Evolutionary conservation across 441 rosid genomes (phyloP).

Genomic region (Iberis amara): DNA sequence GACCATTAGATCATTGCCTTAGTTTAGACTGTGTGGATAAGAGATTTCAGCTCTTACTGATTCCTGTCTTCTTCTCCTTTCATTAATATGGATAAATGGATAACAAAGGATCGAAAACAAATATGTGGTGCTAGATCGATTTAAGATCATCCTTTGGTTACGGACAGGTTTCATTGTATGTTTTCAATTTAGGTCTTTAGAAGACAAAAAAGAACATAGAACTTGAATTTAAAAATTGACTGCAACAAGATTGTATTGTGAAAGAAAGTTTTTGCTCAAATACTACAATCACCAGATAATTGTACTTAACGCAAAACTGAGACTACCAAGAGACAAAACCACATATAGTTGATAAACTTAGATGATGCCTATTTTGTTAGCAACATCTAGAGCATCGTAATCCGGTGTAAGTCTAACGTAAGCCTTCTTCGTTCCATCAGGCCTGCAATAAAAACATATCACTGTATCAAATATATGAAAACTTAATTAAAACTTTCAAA

Average conservation of each 20-base stretch:
- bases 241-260: slow-evolving; percentile 17
- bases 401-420: slow-evolving; percentile 89
- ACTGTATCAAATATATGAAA: not conserved
- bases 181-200: not conserved
- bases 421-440: slow-evolving; percentile 94
- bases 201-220: not conserved
- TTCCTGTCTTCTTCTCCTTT: slow-evolving; percentile 3
- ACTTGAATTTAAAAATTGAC: slow-evolving; percentile 5
- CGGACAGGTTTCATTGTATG: not conserved
- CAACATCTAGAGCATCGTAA: slow-evolving; percentile 82
- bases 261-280: slow-evolving; percentile 15
- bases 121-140: not conserved
- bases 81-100: slow-evolving; percentile 14
- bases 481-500: not conserved
- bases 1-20: slow-evolving; percentile 15
- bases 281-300: slow-evolving; percentile 8
- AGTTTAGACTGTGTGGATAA: slow-evolving; percentile 10
- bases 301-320: slow-evolving; percentile 23
- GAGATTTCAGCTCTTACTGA: not conserved
- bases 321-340: slow-evolving; percentile 23
- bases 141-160: not conserved
- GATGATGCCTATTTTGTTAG: slow-evolving; percentile 91
- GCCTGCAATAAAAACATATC: slow-evolving; percentile 40
- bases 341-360: slow-evolving; percentile 35
- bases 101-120: not conserved